Base-by-base conservation (phyloP, 78 protist genomes). In the Tieghemostelium lacteum region DNA sequence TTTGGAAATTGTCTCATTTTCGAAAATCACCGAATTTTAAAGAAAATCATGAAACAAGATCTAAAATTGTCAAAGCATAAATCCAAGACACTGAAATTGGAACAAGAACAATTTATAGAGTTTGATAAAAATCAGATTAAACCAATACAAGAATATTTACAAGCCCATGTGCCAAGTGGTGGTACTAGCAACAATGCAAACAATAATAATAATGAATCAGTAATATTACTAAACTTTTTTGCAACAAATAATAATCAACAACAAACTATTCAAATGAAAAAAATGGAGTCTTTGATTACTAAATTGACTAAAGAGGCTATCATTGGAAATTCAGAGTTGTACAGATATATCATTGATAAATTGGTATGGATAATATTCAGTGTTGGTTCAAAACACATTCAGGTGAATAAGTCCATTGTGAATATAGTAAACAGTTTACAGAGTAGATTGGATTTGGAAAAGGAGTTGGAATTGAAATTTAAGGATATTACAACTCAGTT, bases 181-280 rank as follows among this genome's bases (percentile, higher is more conserved):
- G 6, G 52, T 45, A n/a, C n/a, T n/a, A n/a, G n/a, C n/a, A n/a
- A n/a, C n/a, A n/a, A n/a, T n/a, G n/a, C n/a, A n/a, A n/a, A n/a
- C n/a, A n/a, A n/a, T n/a, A n/a, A n/a, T n/a, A n/a, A n/a, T n/a
- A 49, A 49, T 49, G 24, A 49, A 49, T 8, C 12, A 12, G 8
- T 17, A 19, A 4, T 57, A 19, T n/a, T 57, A 16, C 6, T 5
- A 4, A 28, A 50, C 17, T 50, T 71, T 31, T 31, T 71, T 19
- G 20, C 40, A 28, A 31, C 65, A 28, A 71, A 26, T 20, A 71
- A 71, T 24, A 71, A 71, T 50, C 34, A 24, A 29, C 77, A 71
- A 71, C 77, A 71, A 71, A 36, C 50, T 5, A 71, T 71, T 22
- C 77, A 71, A 71, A 71, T 45, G n/a, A 71, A 71, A 71, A 71